Conservation (phyloP, 1,139 yeast genomes). For the Candida freyschussii region DNA sequence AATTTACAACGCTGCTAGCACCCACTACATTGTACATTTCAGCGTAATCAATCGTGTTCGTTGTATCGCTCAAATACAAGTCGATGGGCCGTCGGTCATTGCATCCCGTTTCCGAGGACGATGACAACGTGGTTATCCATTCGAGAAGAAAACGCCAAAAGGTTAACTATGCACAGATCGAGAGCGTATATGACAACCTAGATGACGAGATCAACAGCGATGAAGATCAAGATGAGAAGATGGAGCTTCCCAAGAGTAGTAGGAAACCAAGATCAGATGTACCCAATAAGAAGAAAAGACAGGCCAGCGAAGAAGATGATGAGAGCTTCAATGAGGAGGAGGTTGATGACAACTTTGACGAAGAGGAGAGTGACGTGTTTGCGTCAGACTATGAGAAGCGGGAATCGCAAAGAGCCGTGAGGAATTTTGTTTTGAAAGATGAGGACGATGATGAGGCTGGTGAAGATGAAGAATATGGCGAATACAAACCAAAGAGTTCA, state of each 20-base stretch:
- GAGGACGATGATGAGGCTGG: conserved; percentile 28
- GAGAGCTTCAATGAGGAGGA: conserved; percentile 22
- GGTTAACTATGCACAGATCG: conserved; percentile 29
- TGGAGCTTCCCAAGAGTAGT: too few species aligned
- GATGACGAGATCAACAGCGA: conserved; percentile 23
- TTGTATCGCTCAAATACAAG: conserved; percentile 3
- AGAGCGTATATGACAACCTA: conserved; percentile 28
- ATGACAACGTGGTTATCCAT: conserved; percentile 2
- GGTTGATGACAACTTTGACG: conserved; percentile 23
- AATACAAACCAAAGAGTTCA: background rate
- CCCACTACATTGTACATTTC: too few species aligned
- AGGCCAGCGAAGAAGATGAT: conserved; percentile 25
- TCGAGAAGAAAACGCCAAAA: conserved; percentile 18
- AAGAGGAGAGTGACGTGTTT: conserved; percentile 15
- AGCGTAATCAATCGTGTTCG: too few species aligned
- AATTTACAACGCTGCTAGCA: too few species aligned
- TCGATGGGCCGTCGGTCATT: conserved; percentile 16
- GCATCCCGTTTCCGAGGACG: conserved; percentile 8
- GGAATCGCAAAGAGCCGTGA: conserved; percentile 15
- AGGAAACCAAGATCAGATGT: conserved; percentile 1
- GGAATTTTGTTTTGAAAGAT: conserved; percentile 26
- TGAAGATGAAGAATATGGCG: conserved; percentile 20
- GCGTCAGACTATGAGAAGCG: conserved; percentile 7
- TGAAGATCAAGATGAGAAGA: conserved; percentile 22
- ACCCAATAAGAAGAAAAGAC: conserved; percentile 5